Base-by-base conservation (phyloP, 2,329 filamentous ascomycete genomes). In the Diaporthe caulivora region DNA sequence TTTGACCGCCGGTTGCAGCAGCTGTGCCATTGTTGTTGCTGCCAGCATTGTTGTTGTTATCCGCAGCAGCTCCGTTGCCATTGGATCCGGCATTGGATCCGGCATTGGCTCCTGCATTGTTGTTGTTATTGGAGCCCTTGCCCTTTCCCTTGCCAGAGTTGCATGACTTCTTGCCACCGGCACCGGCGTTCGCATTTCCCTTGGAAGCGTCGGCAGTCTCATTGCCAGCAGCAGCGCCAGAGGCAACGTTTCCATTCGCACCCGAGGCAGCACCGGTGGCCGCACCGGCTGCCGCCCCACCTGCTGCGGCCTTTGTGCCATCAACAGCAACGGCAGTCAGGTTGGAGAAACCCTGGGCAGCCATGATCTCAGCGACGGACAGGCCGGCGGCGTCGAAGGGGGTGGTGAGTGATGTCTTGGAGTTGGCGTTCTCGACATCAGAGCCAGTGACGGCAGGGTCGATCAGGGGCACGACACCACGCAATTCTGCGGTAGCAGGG, bases 401-500 rank as follows among this genome's bases (percentile, higher is more conserved):
- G 4, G 81, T 85, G 24, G 79, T 80, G 58, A 87, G 80, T 5
- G 89, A 92, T 31, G 81, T 81, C 2, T 82, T 83, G 21, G 91
- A 90, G 80, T 92, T 89, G 74, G 88, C 87, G 75, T 93, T 93
- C 80, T 90, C 89, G 15, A 84, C 78, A 71, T 87, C 90, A 29
- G 89, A 83, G 72, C 87, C 89, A 67, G 78, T 84, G 51, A 93
- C 90, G 75, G 83, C 88, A 2, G 92, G 92, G 80, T 94, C 92
- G 75, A 94, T 88, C 21, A 92, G 85, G 34, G 92, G 92, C 5
- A 92, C 86, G 72, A 94, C 91, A 75, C 92, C 92, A 55, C 92
- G 87, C 42, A 94, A 89, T 71, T 86, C 86, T 31, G 82, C 82
- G 10, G 89, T 92, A 42, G 85, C 87, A 15, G 92, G 92, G 2